These are phyloP conservation scores for Metroxylon sagu DNA, from an alignment of 176 grass and related monocot genomes.

Conservation along the genomic window DNA sequence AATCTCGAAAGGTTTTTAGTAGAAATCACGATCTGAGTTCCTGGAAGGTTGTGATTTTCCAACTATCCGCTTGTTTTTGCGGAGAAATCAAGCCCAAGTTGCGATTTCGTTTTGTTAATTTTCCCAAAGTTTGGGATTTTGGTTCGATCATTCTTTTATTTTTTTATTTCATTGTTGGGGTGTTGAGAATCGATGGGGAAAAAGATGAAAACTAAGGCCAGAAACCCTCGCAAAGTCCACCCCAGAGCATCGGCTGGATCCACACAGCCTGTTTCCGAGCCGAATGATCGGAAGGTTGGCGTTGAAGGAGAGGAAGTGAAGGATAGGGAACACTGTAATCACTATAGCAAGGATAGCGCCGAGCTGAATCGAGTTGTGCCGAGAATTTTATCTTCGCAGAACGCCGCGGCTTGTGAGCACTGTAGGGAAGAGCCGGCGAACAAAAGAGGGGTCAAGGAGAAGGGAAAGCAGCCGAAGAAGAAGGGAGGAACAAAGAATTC, in stretches of 20 bases:
- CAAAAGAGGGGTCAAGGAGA: conserved; percentile 41
- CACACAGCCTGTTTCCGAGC: conserved; percentile 20
- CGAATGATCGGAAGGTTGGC: conserved; percentile 20
- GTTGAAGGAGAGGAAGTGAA: conserved; percentile 14
- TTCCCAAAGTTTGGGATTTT: too few species aligned
- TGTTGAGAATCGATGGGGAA: conserved; percentile 38
- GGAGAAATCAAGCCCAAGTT: too few species aligned
- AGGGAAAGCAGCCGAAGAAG: conserved; percentile 66
- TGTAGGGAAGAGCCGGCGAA: conserved; percentile 59
- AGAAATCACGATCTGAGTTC: too few species aligned
- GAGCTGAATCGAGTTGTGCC: conserved; percentile 53
- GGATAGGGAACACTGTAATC: conserved; percentile 47
- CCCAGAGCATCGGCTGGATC: conserved; percentile 31
- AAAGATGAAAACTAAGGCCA: conserved; percentile 33
- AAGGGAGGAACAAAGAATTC: conserved; percentile 30
- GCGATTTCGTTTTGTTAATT: too few species aligned
- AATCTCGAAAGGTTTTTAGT: too few species aligned
- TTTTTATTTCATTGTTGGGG: neutral
- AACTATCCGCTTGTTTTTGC: too few species aligned
- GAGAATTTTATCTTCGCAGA: conserved; percentile 45
- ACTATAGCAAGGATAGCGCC: conserved; percentile 32
- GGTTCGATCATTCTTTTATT: too few species aligned
- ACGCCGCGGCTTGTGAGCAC: conserved; percentile 46
- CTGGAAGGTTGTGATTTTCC: too few species aligned
- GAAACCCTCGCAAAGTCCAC: conserved; percentile 25